phyloP scores from a whole-genome alignment of 768 basidiomycete genomes.

The Ramaria sp. region DNA sequence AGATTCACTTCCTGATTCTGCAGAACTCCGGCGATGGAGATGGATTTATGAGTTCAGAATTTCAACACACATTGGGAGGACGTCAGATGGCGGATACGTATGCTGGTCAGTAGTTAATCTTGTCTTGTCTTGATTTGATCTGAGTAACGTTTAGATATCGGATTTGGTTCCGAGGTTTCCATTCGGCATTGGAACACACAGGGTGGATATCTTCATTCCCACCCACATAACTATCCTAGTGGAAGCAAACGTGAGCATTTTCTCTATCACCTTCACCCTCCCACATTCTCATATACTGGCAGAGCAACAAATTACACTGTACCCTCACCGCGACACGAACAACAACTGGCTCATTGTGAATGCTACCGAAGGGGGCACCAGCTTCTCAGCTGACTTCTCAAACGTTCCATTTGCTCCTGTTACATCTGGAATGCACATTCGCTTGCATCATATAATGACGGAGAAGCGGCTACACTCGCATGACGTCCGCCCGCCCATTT shows the following conservation, averaged over 20 bases:
- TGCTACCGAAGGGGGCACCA: constrained; percentile 39
- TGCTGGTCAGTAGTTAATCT: constrained; percentile 47
- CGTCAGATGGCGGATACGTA: constrained; percentile 88
- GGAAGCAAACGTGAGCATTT: constrained; percentile 73
- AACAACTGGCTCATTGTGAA: constrained; percentile 87
- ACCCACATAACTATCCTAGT: constrained; percentile 77
- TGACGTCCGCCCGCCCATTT: constrained; percentile 87
- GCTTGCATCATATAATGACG: constrained; percentile 70
- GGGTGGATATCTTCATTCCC: constrained; percentile 98
- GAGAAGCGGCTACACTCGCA: constrained; percentile 90
- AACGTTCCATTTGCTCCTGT: constrained; percentile 51
- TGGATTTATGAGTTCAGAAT: constrained; percentile 98
- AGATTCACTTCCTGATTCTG: constrained; percentile 85
- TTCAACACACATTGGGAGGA: constrained; percentile 90
- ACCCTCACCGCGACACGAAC: constrained; percentile 96
- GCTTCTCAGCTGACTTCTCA: constrained; percentile 35
- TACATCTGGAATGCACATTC: constrained; percentile 57
- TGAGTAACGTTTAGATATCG: constrained; percentile 48
- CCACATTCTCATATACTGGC: constrained; percentile 6
- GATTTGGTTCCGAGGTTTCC: constrained; percentile 69
- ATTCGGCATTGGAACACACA: constrained; percentile 93
- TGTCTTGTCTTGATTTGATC: background rate
- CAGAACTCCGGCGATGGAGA: constrained; percentile 92
- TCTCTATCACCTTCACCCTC: constrained; percentile 1
- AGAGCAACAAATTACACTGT: constrained; percentile 99